Base-by-base conservation (phyloP, 164 flowering plant species). In the Nymphaea colorata region DNA sequence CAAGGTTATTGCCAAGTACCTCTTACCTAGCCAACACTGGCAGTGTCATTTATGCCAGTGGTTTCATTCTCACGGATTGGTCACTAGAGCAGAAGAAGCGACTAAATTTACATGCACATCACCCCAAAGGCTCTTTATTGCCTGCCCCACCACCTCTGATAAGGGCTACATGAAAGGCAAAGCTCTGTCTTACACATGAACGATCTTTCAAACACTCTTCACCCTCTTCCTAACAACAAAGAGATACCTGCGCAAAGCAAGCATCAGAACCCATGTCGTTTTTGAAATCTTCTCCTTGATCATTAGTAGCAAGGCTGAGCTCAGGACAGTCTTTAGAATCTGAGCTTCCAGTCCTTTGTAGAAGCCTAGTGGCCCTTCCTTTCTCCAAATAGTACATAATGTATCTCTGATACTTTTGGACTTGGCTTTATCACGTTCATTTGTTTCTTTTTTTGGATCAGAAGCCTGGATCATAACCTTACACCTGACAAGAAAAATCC, bases 381-480 rank as follows among this genome's bases (percentile, higher is more conserved):
- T 79, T 76, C 71, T 82, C 87, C 92, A 84, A 43, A 89, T 89
- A 42, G 83, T 62, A 51, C 15, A 45, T 15, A 83, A 3, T 61
- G 86, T 78, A 65, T 77, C 76, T 0, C 73, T 75, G 6, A 85
- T 44, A n/a, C 90, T 82, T 65, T 71, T 76, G 15, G 55, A 66
- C 72, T 75, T 57, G 64, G 69, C 68, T 61, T n/a, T 10, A 61
- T 17, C 5, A 61, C 6, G 15, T 70, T 75, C 76, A 4, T 72
- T 68, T 42, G 64, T 68, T 5, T 82, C 82, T 64, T 83, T 86
- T 18, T 82, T 76, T 41, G 79, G 55, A 42, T 83, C 87, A 11
- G 91, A 87, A 57, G 97, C 86, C 67, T 91, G 97, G 73, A 91
- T 82, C 87, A 80, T 79, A 69, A 91, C 93, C 74, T 91, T 91